Conservation (phyloP, 768 basidiomycete species). For the Lentinula guzmanii region DNA sequence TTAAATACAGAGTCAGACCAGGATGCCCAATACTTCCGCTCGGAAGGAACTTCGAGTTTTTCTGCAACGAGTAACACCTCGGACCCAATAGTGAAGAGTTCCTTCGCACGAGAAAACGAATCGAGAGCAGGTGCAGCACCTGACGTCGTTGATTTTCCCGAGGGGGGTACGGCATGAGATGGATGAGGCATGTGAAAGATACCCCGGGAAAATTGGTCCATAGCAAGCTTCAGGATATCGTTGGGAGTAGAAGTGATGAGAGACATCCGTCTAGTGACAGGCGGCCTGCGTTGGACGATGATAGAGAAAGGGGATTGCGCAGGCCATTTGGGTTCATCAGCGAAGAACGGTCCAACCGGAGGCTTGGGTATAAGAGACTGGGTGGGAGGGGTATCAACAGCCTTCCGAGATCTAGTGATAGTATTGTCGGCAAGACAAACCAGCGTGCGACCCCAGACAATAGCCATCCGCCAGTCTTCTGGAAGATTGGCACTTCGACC, state of each 20-base stretch:
- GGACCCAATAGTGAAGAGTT: constrained; percentile 57
- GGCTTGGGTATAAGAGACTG: not conserved
- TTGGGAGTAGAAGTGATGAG: constrained; percentile 34
- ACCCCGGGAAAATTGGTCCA: constrained; percentile 65
- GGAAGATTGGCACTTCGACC: constrained; percentile 23
- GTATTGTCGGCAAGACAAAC: constrained; percentile 54
- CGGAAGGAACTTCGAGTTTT: constrained; percentile 36
- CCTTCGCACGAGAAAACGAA: constrained; percentile 48
- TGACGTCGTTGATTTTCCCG: constrained; percentile 8
- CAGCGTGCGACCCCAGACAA: constrained; percentile 62
- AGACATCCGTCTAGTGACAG: constrained; percentile 42
- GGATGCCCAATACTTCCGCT: constrained; percentile 49
- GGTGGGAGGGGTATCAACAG: constrained; percentile 6
- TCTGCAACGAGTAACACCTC: constrained; percentile 58
- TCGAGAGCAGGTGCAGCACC: constrained; percentile 9
- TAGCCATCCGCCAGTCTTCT: constrained; percentile 66
- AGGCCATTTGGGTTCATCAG: constrained; percentile 43
- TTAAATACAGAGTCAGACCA: constrained; percentile 59
- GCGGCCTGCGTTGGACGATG: constrained; percentile 43
- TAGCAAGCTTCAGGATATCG: constrained; percentile 54
- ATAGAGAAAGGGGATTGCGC: constrained; percentile 44
- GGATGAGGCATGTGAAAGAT: constrained; percentile 69
- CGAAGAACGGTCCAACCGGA: constrained; percentile 14
- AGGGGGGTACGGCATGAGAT: constrained; percentile 15
- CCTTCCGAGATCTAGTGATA: constrained; percentile 23